A percentile compares a stretch with the other conserved stretches of the same genome.
phyloP scores from a whole-genome alignment of 768 basidiomycete genomes.

The Leucosporidium scottii region DNA sequence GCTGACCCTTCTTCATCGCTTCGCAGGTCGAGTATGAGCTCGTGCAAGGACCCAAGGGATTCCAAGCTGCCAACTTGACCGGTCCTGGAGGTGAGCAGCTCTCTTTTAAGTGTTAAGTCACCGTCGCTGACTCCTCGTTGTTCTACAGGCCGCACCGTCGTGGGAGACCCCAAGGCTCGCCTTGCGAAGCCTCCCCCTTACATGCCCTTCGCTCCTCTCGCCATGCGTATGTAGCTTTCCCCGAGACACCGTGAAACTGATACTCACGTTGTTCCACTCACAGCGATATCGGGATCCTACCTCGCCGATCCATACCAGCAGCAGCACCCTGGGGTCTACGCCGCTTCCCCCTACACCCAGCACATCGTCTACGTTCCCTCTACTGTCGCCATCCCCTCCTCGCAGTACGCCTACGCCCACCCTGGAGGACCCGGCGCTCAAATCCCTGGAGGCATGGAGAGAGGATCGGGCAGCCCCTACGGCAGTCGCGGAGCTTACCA shows the following conservation, averaged over 20 bases:
- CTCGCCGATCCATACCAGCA: constrained; percentile 36
- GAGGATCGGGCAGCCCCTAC: neutral
- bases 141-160: constrained; percentile 9
- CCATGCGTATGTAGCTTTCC: constrained; percentile 20
- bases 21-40: constrained; percentile 37
- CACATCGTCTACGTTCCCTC: constrained; percentile 37
- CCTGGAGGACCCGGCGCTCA: constrained; percentile 1
- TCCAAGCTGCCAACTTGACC: constrained; percentile 36
- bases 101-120: neutral
- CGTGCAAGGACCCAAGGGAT: constrained; percentile 37
- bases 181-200: constrained; percentile 25
- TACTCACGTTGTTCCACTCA: neutral
- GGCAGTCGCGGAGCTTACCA: neutral
- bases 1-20: neutral
- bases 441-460: neutral
- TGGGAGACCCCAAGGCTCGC: constrained; percentile 26
- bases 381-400: constrained; percentile 17
- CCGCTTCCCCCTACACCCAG: constrained; percentile 38
- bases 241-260: neutral
- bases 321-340: constrained; percentile 37
- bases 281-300: constrained; percentile 25
- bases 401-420: constrained; percentile 31
- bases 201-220: constrained; percentile 29
- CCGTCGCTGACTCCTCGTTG: neutral
- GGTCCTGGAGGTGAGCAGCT: constrained; percentile 33